Evolutionary conservation across 345 rosid genomes (phyloP).

Genomic region (Lepidium aucheri): DNA sequence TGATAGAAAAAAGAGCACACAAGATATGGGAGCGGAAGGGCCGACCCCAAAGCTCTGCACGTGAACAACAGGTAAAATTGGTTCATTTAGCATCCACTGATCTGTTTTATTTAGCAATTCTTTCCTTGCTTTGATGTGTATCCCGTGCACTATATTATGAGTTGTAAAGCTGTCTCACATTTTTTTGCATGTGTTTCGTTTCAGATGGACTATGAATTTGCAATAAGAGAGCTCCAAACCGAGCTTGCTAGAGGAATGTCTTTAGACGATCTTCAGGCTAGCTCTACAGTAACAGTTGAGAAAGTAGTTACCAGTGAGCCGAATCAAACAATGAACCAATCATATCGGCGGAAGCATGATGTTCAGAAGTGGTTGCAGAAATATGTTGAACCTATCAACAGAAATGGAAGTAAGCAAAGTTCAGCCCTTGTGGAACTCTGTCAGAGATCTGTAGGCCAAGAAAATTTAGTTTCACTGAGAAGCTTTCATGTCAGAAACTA

Average conservation of each 20-base stretch:
- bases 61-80: slow-evolving; percentile 42
- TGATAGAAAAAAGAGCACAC: slow-evolving; percentile 45
- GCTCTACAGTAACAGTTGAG: slow-evolving; percentile 16
- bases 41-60: slow-evolving; percentile 35
- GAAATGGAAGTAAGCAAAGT: slow-evolving; percentile 17
- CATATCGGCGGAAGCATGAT: slow-evolving; percentile 31
- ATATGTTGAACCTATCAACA: slow-evolving; percentile 24
- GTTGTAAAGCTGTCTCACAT: neutral
- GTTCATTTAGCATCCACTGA: neutral
- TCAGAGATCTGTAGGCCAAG: slow-evolving; percentile 36
- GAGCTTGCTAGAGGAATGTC: slow-evolving; percentile 41
- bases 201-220: slow-evolving; percentile 47
- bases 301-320: slow-evolving; percentile 10
- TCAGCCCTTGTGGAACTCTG: slow-evolving; percentile 37
- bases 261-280: slow-evolving; percentile 35
- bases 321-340: slow-evolving; percentile 16
- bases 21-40: slow-evolving; percentile 51
- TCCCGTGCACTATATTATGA: neutral
- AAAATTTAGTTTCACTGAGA: slow-evolving; percentile 35
- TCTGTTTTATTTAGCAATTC: neutral
- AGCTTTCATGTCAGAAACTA: slow-evolving; percentile 30
- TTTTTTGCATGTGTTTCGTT: slow-evolving; percentile 10
- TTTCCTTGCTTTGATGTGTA: neutral
- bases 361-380: slow-evolving; percentile 48
- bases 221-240: slow-evolving; percentile 42